phyloP scores from a whole-genome alignment of 2,329 filamentous ascomycete species.

The Didymella arachidicola region DNA sequence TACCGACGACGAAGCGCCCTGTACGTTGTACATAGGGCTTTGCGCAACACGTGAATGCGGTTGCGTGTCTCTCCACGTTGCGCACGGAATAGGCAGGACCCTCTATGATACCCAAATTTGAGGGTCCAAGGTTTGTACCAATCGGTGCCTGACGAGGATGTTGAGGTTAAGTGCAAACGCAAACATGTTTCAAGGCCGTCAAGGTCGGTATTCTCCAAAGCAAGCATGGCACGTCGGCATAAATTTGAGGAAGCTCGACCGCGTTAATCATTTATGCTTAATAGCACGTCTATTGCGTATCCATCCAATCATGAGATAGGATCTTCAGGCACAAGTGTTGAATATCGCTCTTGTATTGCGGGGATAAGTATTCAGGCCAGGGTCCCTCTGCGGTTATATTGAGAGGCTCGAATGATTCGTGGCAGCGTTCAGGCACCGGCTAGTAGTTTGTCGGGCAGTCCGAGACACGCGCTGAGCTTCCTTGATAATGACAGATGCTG shows the following conservation, averaged over 20 bases:
- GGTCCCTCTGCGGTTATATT: slow-evolving; percentile 1
- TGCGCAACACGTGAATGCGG: slow-evolving; percentile 15
- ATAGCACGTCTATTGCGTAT: not conserved
- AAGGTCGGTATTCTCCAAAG: slow-evolving; percentile 1
- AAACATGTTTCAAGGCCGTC: slow-evolving; percentile 15
- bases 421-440: slow-evolving; percentile 8
- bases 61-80: slow-evolving; percentile 19
- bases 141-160: slow-evolving; percentile 15
- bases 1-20: not conserved
- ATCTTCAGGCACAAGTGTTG: slow-evolving; percentile 1
- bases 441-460: not conserved
- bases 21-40: slow-evolving; percentile 5
- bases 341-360: slow-evolving; percentile 13
- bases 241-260: slow-evolving; percentile 20
- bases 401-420: not conserved
- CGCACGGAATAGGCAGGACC: slow-evolving; percentile 4
- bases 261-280: slow-evolving; percentile 18
- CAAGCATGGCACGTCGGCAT: slow-evolving; percentile 8
- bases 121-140: slow-evolving; percentile 13
- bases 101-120: slow-evolving; percentile 10
- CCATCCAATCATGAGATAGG: slow-evolving; percentile 9
- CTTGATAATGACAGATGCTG: not conserved
- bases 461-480: not conserved
- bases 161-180: slow-evolving; percentile 14
- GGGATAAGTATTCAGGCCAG: slow-evolving; percentile 13